Conservation (phyloP, 2,329 filamentous ascomycete genomes). For the Talaromyces sp. region DNA sequence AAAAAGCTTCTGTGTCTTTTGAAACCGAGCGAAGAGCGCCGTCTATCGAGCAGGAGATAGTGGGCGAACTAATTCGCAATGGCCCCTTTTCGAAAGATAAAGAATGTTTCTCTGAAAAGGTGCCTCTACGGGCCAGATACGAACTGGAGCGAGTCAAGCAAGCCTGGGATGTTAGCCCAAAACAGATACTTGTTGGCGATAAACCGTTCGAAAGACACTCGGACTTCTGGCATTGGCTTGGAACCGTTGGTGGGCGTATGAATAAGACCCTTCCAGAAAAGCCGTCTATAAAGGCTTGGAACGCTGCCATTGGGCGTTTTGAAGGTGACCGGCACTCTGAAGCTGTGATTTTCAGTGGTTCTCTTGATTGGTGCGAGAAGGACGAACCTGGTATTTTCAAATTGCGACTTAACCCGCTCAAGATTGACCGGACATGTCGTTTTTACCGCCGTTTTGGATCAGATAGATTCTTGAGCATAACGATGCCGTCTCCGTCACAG, state of each 20-base stretch:
- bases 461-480: constrained; percentile 47
- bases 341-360: constrained; percentile 42
- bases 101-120: constrained; percentile 25
- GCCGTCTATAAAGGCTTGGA: constrained; percentile 34
- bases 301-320: constrained; percentile 35
- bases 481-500: constrained; percentile 33
- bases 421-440: constrained; percentile 44
- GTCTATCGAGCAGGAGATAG: constrained; percentile 23
- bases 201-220: constrained; percentile 29
- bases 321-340: constrained; percentile 36
- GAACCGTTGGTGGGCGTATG: constrained; percentile 27
- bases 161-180: constrained; percentile 30
- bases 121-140: constrained; percentile 39
- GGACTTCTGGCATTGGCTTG: constrained; percentile 37
- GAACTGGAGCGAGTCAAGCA: constrained; percentile 39
- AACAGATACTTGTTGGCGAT: constrained; percentile 32
- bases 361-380: constrained; percentile 40
- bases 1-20: background rate
- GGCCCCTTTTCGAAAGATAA: constrained; percentile 38
- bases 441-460: constrained; percentile 49
- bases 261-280: constrained; percentile 33
- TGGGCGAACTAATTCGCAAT: constrained; percentile 31
- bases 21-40: background rate
- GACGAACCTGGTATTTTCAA: constrained; percentile 37
- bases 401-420: constrained; percentile 43